phyloP scores from a whole-genome alignment of 1,284 basidiomycete species.

The Fomitopsis schrenkii region DNA sequence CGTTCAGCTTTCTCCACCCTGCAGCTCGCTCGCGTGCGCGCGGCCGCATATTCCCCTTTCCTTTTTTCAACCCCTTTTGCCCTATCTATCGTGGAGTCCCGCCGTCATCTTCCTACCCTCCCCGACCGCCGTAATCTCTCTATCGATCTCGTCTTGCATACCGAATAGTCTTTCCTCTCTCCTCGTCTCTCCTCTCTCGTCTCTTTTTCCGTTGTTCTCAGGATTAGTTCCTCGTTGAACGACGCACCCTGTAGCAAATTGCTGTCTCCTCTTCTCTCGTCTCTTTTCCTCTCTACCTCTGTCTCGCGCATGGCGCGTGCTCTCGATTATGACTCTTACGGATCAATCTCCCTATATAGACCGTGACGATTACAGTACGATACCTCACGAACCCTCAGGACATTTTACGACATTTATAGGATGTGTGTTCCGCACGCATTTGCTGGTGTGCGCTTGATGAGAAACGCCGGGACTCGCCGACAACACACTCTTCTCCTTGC shows the following conservation, averaged over 20 bases:
- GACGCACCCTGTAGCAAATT: slow-evolving; percentile 10
- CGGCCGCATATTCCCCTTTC: neutral
- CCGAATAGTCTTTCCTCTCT: neutral
- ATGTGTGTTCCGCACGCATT: neutral
- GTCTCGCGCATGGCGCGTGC: neutral
- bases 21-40: neutral
- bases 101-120: neutral
- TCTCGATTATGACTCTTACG: slow-evolving; percentile 1
- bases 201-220: neutral
- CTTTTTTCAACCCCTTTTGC: neutral
- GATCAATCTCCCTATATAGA: neutral
- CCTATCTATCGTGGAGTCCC: slow-evolving; percentile 1
- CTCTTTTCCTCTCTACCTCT: neutral
- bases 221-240: slow-evolving; percentile 2
- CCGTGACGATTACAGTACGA: slow-evolving; percentile 9
- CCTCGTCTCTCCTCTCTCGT: neutral
- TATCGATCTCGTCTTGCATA: neutral
- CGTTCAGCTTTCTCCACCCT: neutral
- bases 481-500: neutral
- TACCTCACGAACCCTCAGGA: slow-evolving; percentile 3
- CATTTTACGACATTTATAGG: slow-evolving; percentile 1
- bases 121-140: neutral
- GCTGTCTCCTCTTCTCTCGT: slow-evolving; percentile 2
- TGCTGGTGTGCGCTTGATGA: neutral
- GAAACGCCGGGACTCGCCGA: too few species aligned